A percentile compares a stretch with the other conserved stretches of the same genome.
phyloP scores from a whole-genome alignment of 768 basidiomycete genomes.

The Amanita muscaria region DNA sequence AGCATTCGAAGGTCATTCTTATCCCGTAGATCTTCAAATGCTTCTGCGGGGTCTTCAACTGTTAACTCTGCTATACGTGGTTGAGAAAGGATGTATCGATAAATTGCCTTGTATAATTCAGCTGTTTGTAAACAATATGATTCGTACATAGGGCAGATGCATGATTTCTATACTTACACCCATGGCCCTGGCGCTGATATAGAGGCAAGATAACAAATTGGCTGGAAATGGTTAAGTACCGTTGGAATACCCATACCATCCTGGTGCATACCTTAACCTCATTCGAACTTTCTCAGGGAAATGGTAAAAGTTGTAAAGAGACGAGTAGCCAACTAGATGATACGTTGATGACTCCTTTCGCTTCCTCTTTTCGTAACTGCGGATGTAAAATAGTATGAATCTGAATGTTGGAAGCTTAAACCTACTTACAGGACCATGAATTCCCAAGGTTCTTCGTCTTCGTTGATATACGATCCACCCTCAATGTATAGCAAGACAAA shows the following conservation, averaged over 20 bases:
- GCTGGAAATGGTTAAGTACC: constrained; percentile 29
- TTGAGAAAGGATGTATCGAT: constrained; percentile 60
- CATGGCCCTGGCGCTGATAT: constrained; percentile 84
- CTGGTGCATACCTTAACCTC: constrained; percentile 63
- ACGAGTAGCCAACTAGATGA: constrained; percentile 92
- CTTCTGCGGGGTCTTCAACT: constrained; percentile 96
- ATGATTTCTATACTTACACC: constrained; percentile 49
- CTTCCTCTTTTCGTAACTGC: constrained; percentile 79
- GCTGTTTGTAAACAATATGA: constrained; percentile 40
- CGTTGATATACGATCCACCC: constrained; percentile 89
- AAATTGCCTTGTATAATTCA: constrained; percentile 80
- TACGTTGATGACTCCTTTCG: constrained; percentile 54
- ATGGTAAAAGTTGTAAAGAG: constrained; percentile 91
- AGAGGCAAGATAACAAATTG: constrained; percentile 93
- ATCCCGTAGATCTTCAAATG: constrained; percentile 94
- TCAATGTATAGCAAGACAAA: constrained; percentile 95
- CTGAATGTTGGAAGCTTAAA: neutral
- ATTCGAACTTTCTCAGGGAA: constrained; percentile 87
- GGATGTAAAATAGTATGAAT: constrained; percentile 1
- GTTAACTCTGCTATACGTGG: constrained; percentile 82
- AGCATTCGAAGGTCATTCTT: constrained; percentile 83
- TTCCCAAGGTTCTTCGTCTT: constrained; percentile 92
- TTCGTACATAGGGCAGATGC: neutral
- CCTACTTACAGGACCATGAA: constrained; percentile 73
- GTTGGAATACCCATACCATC: neutral